Evolutionary conservation across 2,329 filamentous ascomycete genomes (phyloP).

Genomic region (Diaporthe vexans): DNA sequence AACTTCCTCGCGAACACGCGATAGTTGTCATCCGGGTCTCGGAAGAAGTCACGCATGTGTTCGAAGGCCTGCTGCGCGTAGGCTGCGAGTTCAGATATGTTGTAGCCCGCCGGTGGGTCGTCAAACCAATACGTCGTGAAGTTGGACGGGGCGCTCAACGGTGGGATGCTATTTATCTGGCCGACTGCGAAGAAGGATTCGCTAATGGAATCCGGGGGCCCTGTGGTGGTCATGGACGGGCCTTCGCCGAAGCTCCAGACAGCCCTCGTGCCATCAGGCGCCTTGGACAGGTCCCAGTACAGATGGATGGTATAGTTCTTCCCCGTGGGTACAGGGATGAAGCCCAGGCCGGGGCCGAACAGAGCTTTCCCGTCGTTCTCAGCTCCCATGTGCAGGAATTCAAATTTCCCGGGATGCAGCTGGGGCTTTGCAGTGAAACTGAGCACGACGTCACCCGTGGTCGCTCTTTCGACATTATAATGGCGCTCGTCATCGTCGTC

Average conservation of each 20-base stretch:
- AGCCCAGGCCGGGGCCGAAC: background rate
- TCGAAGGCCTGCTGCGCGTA: background rate
- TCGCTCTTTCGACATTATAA: background rate
- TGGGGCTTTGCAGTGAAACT: background rate
- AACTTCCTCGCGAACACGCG: background rate
- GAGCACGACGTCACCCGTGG: background rate
- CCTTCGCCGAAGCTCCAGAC: background rate
- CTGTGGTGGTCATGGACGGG: background rate
- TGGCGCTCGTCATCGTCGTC: background rate
- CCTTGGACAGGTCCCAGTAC: background rate
- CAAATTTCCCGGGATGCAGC: background rate
- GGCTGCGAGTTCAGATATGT: background rate
- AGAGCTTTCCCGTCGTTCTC: background rate
- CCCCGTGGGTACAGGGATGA: background rate
- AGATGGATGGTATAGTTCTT: background rate
- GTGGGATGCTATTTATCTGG: background rate
- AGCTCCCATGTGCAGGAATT: background rate
- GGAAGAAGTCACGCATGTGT: background rate
- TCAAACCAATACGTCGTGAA: constrained; percentile 1
- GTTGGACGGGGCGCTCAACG: background rate
- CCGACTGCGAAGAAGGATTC: background rate
- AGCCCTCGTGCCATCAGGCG: background rate
- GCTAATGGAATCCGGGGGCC: background rate
- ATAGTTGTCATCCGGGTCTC: background rate
- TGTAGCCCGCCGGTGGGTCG: background rate